Percentiles rank a stretch among this genome's conserved stretches.
Evolutionary conservation across 2,329 filamentous ascomycete species (phyloP).

Genomic region (Acrocalymma vagum): DNA sequence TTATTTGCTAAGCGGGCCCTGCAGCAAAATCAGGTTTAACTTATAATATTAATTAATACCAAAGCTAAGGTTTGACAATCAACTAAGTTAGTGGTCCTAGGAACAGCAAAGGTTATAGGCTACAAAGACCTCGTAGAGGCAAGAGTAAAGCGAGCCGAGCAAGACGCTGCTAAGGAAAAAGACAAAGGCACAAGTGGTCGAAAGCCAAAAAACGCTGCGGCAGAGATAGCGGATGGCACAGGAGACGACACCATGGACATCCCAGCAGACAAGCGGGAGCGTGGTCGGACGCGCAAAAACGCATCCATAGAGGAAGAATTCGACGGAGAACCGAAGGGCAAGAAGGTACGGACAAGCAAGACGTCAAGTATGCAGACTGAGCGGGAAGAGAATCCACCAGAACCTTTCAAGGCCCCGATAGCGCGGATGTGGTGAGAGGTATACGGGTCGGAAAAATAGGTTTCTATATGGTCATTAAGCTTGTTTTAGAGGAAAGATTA

Average conservation of each 20-base stretch:
- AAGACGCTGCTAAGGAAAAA: slow-evolving; percentile 28
- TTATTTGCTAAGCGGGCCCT: slow-evolving; percentile 30
- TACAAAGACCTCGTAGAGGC: slow-evolving; percentile 28
- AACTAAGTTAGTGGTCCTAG: slow-evolving; percentile 28
- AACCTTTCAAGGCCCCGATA: slow-evolving; percentile 1
- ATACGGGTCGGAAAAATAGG: too few relatives aligned
- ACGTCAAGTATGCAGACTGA: background rate
- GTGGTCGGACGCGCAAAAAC: too few relatives aligned
- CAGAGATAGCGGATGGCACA: slow-evolving; percentile 1
- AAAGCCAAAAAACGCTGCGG: slow-evolving; percentile 12
- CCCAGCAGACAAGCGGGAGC: too few relatives aligned
- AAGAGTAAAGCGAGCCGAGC: slow-evolving; percentile 23
- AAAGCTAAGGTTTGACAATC: slow-evolving; percentile 30
- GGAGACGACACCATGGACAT: background rate
- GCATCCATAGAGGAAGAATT: too few relatives aligned
- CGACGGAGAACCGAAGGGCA: too few relatives aligned
- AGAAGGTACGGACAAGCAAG: slow-evolving; percentile 3
- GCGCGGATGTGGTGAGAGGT: slow-evolving; percentile 3
- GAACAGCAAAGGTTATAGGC: slow-evolving; percentile 28
- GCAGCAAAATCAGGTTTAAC: slow-evolving; percentile 30
- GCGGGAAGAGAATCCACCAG: background rate
- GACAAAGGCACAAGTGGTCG: slow-evolving; percentile 9
- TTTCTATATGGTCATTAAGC: too few relatives aligned
- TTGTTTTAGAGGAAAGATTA: too few relatives aligned
- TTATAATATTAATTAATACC: slow-evolving; percentile 35